Evolutionary conservation across 495 filamentous ascomycete species (phyloP), one percentile per base, ranked within the genome.

Genomic region (Penicillium paxilli): DNA sequence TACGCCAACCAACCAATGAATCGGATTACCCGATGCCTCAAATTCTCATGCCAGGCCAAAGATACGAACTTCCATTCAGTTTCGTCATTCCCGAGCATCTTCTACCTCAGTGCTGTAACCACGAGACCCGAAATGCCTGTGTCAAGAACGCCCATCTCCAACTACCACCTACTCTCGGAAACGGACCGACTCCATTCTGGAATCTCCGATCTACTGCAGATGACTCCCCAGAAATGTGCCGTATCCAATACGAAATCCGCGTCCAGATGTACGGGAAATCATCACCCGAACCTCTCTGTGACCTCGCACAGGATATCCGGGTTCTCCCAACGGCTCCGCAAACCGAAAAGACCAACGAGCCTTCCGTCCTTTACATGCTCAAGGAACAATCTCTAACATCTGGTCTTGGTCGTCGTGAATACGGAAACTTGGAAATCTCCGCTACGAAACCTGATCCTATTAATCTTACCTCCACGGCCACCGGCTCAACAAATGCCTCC

Each of bases 61-160:
- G 70, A 19, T 86, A 88, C 64, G 83, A 65, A 12, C 79, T 92
- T 38, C 87, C 88, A 2, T 95, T 92, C 71, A 80, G 80, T 59
- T 95, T 95, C 60, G 81, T 85, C 19, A 80, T 93, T 23, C 90
- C 90, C 0, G 73, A 76, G 33, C 80, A 83, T 7, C 74, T 92
- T 26, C 69, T 78, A 8, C 74, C 76, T 16, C 62, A 65, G 44
- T 52, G 74, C 4, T 87, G 83, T 63, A 61, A 62, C 14, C 83
- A 85, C 58, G 44, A 44, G 5, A 66, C 66, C 17, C 55, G 59
- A 4, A 76, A 77, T 32, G 67, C 76, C 4, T 70, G 80, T 24
- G 72, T 91, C 21, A 79, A 78, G 46, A 77, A 84, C 30, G 80
- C 82, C 10, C 90, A 95, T 68, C 62, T 88, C 11, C 75, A 77